These are phyloP conservation scores for Amyloporia xantha DNA, from an alignment of 768 basidiomycete species.

Conservation along the genomic window DNA sequence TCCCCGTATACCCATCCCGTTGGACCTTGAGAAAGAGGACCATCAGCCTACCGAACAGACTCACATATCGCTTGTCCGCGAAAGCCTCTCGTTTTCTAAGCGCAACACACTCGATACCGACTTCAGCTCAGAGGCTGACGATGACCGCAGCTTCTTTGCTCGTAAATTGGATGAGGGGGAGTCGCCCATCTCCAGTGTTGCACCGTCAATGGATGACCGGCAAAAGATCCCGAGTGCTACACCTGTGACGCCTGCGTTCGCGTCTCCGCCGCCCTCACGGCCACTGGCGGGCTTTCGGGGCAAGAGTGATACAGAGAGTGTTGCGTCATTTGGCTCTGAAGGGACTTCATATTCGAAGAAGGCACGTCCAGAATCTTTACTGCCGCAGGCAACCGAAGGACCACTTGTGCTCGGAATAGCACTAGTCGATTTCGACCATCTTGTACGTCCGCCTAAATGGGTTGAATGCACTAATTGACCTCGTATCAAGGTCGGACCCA, in stretches of 20 bases:
- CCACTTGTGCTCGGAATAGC: constrained; percentile 81
- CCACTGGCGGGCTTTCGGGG: constrained; percentile 28
- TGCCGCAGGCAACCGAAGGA: constrained; percentile 52
- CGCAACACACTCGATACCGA: constrained; percentile 39
- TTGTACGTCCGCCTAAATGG: constrained; percentile 43
- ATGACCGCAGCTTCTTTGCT: constrained; percentile 46
- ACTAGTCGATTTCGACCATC: constrained; percentile 92
- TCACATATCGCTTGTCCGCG: constrained; percentile 16
- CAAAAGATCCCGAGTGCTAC: constrained; percentile 20
- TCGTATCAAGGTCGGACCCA: constrained; percentile 71
- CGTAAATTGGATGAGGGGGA: constrained; percentile 34
- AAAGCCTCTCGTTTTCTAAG: constrained; percentile 17
- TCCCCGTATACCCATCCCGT: constrained; percentile 27
- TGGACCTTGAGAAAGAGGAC: constrained; percentile 8
- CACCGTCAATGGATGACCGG: constrained; percentile 40
- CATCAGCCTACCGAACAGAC: constrained; percentile 16
- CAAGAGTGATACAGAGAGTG: constrained; percentile 43
- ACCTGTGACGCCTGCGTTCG: background rate
- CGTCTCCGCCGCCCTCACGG: constrained; percentile 7
- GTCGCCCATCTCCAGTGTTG: constrained; percentile 45
- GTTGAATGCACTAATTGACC: background rate
- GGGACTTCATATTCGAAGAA: constrained; percentile 54
- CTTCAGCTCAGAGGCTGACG: constrained; percentile 35
- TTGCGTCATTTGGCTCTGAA: constrained; percentile 57
- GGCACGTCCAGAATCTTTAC: constrained; percentile 71